A percentile compares a stretch with the other conserved stretches of the same genome.
These are phyloP conservation scores for Leishmania turanica DNA, from an alignment of 208 protist genomes.

Conservation along the genomic window DNA sequence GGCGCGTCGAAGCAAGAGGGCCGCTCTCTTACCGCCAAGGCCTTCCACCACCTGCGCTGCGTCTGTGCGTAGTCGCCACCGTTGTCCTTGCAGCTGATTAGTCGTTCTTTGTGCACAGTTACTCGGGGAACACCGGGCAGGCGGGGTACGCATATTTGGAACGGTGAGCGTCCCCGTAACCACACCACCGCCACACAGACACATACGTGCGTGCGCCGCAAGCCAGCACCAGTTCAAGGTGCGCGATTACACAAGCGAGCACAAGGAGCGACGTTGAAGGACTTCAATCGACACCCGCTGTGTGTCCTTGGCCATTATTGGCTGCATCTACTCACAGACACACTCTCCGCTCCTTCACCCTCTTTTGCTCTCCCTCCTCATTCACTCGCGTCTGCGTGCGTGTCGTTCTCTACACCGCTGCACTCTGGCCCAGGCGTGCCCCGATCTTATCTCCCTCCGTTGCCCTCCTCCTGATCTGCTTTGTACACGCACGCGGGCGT, in stretches of 20 bases:
- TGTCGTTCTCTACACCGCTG: background rate
- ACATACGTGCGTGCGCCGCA: background rate
- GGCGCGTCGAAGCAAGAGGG: background rate
- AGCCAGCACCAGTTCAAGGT: background rate
- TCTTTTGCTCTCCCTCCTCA: background rate
- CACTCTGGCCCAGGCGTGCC: background rate
- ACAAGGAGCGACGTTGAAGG: background rate
- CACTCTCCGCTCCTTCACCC: background rate
- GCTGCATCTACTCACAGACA: background rate
- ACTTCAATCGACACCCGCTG: background rate
- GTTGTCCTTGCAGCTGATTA: background rate
- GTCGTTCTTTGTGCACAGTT: background rate
- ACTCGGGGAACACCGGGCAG: background rate
- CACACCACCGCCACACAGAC: background rate
- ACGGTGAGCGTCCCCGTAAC: background rate
- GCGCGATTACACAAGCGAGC: background rate
- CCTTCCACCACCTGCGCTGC: background rate
- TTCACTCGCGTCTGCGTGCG: background rate
- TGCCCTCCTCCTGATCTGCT: background rate
- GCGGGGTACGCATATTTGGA: background rate
- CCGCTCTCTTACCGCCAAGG: background rate
- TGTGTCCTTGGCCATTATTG: background rate
- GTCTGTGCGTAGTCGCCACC: background rate
- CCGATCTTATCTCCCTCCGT: background rate
- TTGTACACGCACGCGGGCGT: background rate